These are phyloP conservation scores for Cadophora malorum DNA, from an alignment of 2,329 filamentous ascomycete genomes.

Conservation along the genomic window DNA sequence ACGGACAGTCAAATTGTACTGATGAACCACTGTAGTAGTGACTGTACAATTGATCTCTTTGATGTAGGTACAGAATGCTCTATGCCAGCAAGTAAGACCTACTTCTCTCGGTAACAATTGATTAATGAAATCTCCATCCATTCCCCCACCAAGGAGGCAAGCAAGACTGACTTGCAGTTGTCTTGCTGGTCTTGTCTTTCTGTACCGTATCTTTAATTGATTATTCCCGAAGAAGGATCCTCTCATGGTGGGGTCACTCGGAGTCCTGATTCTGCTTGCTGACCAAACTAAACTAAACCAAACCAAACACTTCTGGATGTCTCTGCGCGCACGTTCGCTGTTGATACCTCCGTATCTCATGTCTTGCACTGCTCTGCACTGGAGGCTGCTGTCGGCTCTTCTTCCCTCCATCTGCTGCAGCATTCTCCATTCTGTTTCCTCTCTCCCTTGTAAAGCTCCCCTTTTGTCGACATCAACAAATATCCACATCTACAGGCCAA, in stretches of 20 bases:
- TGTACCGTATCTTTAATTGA: slow-evolving; percentile 3
- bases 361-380: not conserved
- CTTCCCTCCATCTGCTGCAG: not conserved
- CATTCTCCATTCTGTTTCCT: not conserved
- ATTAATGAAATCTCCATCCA: not conserved
- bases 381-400: not conserved
- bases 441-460: not conserved
- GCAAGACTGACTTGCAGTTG: not conserved
- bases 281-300: slow-evolving; percentile 6
- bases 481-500: slow-evolving; percentile 14
- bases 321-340: slow-evolving; percentile 4
- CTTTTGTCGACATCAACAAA: slow-evolving; percentile 6
- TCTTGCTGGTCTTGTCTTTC: not conserved
- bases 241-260: not conserved
- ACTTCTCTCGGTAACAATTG: not conserved
- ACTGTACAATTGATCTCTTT: not conserved
- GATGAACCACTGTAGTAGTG: not conserved
- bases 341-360: not conserved
- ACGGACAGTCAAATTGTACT: not conserved
- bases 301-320: not conserved
- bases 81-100: slow-evolving; percentile 8
- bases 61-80: not conserved
- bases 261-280: not conserved
- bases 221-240: not conserved
- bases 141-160: not conserved